Base-by-base conservation (phyloP, 768 basidiomycete genomes). In the Phanerochaete sordida region DNA sequence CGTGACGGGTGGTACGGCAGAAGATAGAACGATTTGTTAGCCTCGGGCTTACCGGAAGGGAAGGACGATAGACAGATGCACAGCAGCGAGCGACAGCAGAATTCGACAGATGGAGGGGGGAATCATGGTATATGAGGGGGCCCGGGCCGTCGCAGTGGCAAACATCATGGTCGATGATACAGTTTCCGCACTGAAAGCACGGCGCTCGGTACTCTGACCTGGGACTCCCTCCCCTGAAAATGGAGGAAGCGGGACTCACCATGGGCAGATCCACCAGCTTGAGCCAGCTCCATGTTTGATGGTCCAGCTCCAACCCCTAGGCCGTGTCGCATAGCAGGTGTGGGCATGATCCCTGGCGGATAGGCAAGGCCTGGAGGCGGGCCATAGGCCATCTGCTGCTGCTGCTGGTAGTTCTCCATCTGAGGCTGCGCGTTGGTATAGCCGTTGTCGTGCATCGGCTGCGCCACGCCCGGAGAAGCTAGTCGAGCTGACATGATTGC, bases 121-220 rank as follows among this genome's bases (percentile, higher is more conserved):
- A 46, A n/a, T 24, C 11, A 48, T 48, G 62, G 65, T 65, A 59
- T 61, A 59, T 52, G 61, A 60, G 65, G 64, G 59, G 62, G 64
- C 61, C 63, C 59, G 66, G 68, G 67, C 65, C 61, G 57, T 62
- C 48, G 61, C 51, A 59, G 55, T 61, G 61, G 57, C 65, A 74
- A 75, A 69, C 64, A 78, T 90, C 79, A 90, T 78, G 81, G 82
- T 72, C 82, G 86, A 82, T 85, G 79, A 76, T 83, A 84, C 77
- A 84, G 77, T 83, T 86, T 87, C 86, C 87, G 88, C 85, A 88
- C 89, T 91, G 87, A 88, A 90, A 88, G 88, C 79, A 89, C 85
- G 87, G 87, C 75, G 77, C 88, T 91, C 81, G 90, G 88, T 90
- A 91, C 86, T 82, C 82, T 84, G 86, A 80, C 87, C 87, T 76